phyloP scores from a whole-genome alignment of 2,329 filamentous ascomycete genomes.

The Nemania sp. region DNA sequence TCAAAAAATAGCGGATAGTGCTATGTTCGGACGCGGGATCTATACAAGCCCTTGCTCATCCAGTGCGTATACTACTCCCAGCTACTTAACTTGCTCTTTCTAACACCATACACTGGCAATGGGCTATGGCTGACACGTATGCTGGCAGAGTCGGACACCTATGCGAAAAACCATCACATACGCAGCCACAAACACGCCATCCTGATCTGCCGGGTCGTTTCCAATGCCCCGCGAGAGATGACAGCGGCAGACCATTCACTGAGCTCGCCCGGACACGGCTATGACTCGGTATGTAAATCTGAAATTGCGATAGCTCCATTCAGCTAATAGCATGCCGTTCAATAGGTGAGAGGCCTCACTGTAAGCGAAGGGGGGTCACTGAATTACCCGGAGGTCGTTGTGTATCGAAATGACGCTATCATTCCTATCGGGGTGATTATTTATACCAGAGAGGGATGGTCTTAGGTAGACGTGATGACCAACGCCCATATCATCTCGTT shows the following conservation, averaged over 20 bases:
- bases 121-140: too few relatives aligned
- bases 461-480: background rate
- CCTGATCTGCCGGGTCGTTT: conserved; percentile 5
- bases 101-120: conserved; percentile 3
- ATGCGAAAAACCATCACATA: background rate
- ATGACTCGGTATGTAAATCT: background rate
- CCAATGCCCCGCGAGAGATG: background rate
- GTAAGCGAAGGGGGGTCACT: background rate
- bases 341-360: background rate
- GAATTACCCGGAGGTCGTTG: background rate
- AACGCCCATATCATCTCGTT: too few relatives aligned
- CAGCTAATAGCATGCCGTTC: background rate
- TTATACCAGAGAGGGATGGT: conserved; percentile 6
- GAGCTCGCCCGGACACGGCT: background rate
- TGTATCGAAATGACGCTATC: conserved; percentile 8
- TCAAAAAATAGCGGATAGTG: background rate
- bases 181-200: background rate
- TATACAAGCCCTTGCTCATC: conserved; percentile 5
- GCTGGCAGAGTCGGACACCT: conserved; percentile 1
- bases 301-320: background rate
- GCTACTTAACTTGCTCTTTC: background rate
- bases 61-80: background rate
- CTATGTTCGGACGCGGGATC: conserved; percentile 7
- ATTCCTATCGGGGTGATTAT: background rate
- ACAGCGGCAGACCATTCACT: background rate